Base-by-base conservation (phyloP, 345 rosid genomes). In the Draba incana region DNA sequence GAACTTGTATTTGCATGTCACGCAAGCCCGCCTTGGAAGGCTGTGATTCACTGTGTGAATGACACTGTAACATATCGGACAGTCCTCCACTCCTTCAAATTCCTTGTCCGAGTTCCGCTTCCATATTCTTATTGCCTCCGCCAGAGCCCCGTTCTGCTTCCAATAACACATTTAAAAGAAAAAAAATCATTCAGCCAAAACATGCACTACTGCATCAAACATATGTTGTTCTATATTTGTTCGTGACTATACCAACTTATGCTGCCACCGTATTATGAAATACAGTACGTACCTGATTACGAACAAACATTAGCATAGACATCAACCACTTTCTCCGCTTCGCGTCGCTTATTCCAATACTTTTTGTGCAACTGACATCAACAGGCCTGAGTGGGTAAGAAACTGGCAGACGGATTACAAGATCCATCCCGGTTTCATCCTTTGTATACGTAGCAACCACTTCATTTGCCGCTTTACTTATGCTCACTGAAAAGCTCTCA, bases 41-140 rank as follows among this genome's bases (percentile, higher is more conserved):
- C 88, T 85, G 75, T 88, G 97, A 75, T 91, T 87, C 25, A 69
- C 76, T 14, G 95, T 88, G 80, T 93, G 99, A 62, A 93, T 91
- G 69, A 93, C 96, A 76, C 97, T 93, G 83, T 93, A 93, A 75
- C 99, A 93, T 57, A 93, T 93, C 7, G 97, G 99, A 66, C 99
- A 93, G 82, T 93, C 99, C 72, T 93, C 99, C 42, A 93, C 84
- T 61, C 99, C 99, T 83, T 90, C 88, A 69, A 93, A 93, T 76
- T 88, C 97, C 82, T 91, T 91, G 83, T 93, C 99, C 2, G 90
- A 84, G 76, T 93, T 93, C 62, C 75, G 82, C 78, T 93, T 93
- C 99, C 99, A 93, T 79, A 82, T 86, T 45, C 84, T 64, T 58
- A 93, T 91, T 24, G 99, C 97, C 79, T 90, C 99, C 37, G 99